Conservation (phyloP, 2,329 filamentous ascomycete genomes). For the Verticillium nonalfalfae region DNA sequence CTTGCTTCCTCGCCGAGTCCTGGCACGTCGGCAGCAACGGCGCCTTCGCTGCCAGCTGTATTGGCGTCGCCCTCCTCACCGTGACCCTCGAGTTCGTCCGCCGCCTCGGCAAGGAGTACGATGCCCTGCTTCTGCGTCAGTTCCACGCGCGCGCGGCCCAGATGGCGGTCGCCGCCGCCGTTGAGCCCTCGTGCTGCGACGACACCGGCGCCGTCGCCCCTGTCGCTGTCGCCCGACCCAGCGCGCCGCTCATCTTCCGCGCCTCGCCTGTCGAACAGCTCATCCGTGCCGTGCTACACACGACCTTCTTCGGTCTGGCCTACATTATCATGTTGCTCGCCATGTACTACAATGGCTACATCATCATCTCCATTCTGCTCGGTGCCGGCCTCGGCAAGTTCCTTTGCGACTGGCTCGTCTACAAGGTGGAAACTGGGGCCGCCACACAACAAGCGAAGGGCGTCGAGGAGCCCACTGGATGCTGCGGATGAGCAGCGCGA, state of each 20-base stretch:
- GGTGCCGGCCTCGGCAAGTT: constrained; percentile 47
- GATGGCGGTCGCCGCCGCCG: constrained; percentile 16
- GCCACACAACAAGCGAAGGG: constrained; percentile 15
- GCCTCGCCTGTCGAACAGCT: constrained; percentile 33
- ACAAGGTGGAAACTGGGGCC: constrained; percentile 22
- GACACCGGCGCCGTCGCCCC: constrained; percentile 8
- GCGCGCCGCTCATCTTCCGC: constrained; percentile 24
- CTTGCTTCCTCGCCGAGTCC: constrained; percentile 32
- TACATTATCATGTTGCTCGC: constrained; percentile 38
- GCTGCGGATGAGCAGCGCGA: constrained; percentile 30
- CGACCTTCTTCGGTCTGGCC: constrained; percentile 31
- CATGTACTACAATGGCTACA: constrained; percentile 39
- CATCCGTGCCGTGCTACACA: constrained; percentile 29
- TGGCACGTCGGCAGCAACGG: constrained; percentile 33
- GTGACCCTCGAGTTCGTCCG: constrained; percentile 32
- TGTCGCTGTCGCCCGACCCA: constrained; percentile 9
- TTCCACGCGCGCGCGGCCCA: constrained; percentile 27
- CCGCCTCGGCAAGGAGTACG: constrained; percentile 33
- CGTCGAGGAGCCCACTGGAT: constrained; percentile 39
- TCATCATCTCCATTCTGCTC: constrained; percentile 36
- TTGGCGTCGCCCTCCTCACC: constrained; percentile 33
- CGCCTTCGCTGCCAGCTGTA: constrained; percentile 35
- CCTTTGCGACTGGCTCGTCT: constrained; percentile 45
- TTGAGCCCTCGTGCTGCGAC: constrained; percentile 8
- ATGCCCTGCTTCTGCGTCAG: constrained; percentile 29